Base-by-base conservation (phyloP, 257 asterid genomes). In the Solanum lycopersicoides region DNA sequence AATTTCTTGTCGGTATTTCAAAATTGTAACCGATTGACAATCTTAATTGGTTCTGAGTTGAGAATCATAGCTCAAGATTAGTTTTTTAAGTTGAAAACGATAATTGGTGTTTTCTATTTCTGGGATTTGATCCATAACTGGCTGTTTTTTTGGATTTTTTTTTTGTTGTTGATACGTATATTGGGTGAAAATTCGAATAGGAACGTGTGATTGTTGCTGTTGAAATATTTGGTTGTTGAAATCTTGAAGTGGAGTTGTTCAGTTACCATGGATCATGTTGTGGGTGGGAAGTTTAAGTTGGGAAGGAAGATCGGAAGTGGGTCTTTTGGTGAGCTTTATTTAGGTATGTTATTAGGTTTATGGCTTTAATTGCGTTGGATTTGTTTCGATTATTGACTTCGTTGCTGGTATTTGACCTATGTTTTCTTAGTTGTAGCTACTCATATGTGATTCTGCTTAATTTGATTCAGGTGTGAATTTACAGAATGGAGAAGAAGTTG, bases 241-340 rank as follows among this genome's bases (percentile, higher is more conserved):
- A 69, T 53, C 32, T 72, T 39, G 88, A 47, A 86, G 68, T 76
- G 28, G 53, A 4, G 83, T 86, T 72, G 82, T 63, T 63, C 53
- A 45, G 79, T 69, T 30, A 47, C 77, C 59, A 88, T 87, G 89
- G 86, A 84, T 87, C 59, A 82, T 35, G 53, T 83, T 21, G 72
- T 71, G 44, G 44, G 42, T 72, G 79, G 45, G 25, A 72, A 72
- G 44, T 74, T 83, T 93, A 96, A 94, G 96, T 93, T 96, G 90
- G 98, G 98, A 83, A 94, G 98, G 92, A 96, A 95, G 92, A 96
- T 96, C 91, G 98, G 98, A 88, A 90, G 98, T 89, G 99, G 99
- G 87, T 96, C 99, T 69, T 96, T 96, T 90, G 99, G 99, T 88
- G 99, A 95, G 91, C 96, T 96, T 87, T 96, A 93, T 92, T 89